A percentile compares a stretch with the other conserved stretches of the same genome.
Conservation (phyloP, 768 basidiomycete species). For the Boletus tomentosulus region DNA sequence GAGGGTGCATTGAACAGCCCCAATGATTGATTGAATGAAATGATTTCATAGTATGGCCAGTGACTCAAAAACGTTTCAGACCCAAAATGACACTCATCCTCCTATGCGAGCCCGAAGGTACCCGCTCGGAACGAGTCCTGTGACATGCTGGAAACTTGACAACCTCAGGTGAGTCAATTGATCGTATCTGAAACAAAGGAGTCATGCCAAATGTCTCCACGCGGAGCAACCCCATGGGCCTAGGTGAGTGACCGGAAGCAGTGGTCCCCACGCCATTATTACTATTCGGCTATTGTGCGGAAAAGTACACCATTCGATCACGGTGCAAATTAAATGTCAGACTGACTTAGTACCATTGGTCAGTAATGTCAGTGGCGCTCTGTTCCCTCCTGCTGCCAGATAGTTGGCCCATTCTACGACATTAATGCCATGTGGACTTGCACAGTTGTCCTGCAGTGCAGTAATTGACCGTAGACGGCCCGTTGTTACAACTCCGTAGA, state of each 20-base stretch:
- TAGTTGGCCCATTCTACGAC: neutral
- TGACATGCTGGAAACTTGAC: neutral
- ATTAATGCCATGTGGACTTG: neutral
- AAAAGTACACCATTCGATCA: neutral
- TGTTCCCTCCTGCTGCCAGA: too few relatives aligned
- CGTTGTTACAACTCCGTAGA: neutral
- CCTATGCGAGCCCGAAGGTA: neutral
- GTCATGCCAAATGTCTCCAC: neutral
- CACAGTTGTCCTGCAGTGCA: neutral
- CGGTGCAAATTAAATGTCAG: neutral
- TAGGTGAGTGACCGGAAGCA: neutral
- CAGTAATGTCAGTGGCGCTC: neutral
- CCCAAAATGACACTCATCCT: neutral
- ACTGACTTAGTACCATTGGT: neutral
- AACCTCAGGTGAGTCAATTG: neutral
- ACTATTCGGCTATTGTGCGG: neutral
- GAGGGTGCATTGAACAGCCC: too few relatives aligned
- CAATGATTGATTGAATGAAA: too few relatives aligned
- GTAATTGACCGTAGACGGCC: neutral
- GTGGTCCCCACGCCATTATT: neutral
- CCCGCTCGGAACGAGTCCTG: neutral
- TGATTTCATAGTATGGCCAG: neutral
- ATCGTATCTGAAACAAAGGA: neutral
- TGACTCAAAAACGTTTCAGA: neutral
- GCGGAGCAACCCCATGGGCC: neutral